Evolutionary conservation across 2,329 filamentous ascomycete species (phyloP).

Genomic region (Ceratocystis destructans): DNA sequence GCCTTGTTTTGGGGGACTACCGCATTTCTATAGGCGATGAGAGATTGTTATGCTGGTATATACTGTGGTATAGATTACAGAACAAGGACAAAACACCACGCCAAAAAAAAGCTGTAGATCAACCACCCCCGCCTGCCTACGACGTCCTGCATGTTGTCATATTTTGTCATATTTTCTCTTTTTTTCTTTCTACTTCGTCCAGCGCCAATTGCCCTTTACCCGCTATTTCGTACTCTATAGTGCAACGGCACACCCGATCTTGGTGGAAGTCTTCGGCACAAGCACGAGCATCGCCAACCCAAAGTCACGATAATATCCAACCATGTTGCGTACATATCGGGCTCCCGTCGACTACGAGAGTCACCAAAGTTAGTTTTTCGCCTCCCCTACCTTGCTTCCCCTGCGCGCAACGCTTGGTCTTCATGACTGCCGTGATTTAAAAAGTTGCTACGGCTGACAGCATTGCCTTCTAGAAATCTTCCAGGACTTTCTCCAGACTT

Average conservation of each 20-base stretch:
- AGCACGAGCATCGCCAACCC: background rate
- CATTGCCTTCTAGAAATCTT: slow-evolving; percentile 49
- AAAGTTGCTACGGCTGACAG: background rate
- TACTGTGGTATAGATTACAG: background rate
- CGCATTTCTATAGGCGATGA: no score
- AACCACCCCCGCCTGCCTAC: background rate
- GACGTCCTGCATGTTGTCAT: background rate
- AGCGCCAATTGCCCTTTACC: background rate
- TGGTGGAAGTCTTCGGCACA: background rate
- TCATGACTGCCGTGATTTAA: background rate
- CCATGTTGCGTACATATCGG: slow-evolving; percentile 19
- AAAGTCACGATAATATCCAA: background rate
- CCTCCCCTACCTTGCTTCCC: background rate
- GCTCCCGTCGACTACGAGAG: slow-evolving; percentile 66
- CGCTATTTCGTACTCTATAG: background rate
- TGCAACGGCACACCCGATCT: background rate
- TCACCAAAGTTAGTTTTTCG: slow-evolving; percentile 54
- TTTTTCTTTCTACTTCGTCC: background rate
- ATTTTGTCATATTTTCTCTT: background rate
- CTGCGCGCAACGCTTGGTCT: slow-evolving; percentile 12
- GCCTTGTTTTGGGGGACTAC: slow-evolving; percentile 4
- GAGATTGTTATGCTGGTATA: no score
- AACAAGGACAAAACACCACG: background rate
- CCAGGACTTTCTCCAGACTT: slow-evolving; percentile 73
- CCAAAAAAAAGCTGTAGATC: background rate